These are phyloP conservation scores for Wickerhamomyces bisporus DNA, from an alignment of 805 yeast species.

Conservation along the genomic window DNA sequence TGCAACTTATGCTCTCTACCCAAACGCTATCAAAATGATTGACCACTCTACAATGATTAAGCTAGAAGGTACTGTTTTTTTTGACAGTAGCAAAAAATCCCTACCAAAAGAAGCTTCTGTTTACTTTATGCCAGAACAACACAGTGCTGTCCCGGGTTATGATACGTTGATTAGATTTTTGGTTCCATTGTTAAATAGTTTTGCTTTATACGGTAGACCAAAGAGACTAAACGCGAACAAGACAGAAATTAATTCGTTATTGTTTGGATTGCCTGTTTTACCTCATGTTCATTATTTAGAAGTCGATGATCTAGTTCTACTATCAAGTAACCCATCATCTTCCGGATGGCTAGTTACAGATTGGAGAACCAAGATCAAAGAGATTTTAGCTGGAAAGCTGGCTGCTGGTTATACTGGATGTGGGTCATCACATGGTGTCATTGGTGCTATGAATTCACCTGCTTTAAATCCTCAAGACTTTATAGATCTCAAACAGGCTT, in stretches of 20 bases:
- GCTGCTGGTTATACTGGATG: conserved; percentile 67
- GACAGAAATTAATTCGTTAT: conserved; percentile 53
- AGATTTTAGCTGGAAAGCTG: conserved; percentile 48
- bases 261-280: conserved; percentile 79
- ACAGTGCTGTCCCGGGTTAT: conserved; percentile 76
- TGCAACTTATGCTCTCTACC: conserved; percentile 86
- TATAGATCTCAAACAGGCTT: conserved; percentile 17
- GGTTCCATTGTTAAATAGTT: conserved; percentile 71
- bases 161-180: conserved; percentile 81
- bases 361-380: conserved; percentile 57
- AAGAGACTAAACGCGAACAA: conserved; percentile 70
- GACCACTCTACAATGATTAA: conserved; percentile 87
- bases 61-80: conserved; percentile 73
- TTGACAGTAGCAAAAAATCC: conserved; percentile 43
- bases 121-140: conserved; percentile 79
- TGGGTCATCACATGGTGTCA: conserved; percentile 61
- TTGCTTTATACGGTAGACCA: conserved; percentile 80
- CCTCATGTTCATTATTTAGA: conserved; percentile 73
- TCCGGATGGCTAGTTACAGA: conserved; percentile 52
- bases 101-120: conserved; percentile 53
- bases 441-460: conserved; percentile 54
- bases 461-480: conserved; percentile 33
- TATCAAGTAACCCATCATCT: conserved; percentile 29
- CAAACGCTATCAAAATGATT: conserved; percentile 73
- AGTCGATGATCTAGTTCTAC: conserved; percentile 49